Evolutionary conservation across 306 rosid genomes (phyloP).

Genomic region (Lotus japonicus): DNA sequence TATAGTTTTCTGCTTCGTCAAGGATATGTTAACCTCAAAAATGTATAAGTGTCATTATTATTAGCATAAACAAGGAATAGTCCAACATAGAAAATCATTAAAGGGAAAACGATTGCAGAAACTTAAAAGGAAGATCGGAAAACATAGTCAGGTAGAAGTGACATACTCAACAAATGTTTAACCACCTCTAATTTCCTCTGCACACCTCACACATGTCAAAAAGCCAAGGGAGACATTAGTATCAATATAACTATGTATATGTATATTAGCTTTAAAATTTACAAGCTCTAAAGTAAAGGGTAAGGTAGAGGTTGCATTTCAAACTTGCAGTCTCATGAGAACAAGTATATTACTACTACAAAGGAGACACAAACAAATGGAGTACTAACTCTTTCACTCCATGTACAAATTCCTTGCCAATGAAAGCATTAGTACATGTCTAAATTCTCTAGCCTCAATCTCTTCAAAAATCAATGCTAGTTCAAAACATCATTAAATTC

Average conservation of each 20-base stretch:
- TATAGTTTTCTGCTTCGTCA: not conserved
- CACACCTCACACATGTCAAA: conserved; percentile 10
- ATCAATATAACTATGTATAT: not conserved
- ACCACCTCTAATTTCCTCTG: not conserved
- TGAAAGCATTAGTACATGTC: conserved; percentile 19
- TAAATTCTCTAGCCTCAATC: conserved; percentile 23
- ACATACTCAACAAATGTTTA: not conserved
- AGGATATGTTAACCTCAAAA: not conserved
- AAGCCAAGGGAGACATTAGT: not conserved
- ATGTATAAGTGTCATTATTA: not conserved
- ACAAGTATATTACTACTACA: conserved; percentile 13
- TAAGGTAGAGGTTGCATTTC: conserved; percentile 8
- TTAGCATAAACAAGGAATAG: not conserved
- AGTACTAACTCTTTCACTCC: conserved; percentile 11
- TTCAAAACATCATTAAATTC: conserved; percentile 82
- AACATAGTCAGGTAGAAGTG: not conserved
- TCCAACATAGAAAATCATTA: conserved; percentile 11
- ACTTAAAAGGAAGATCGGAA: not conserved
- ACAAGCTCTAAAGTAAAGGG: conserved; percentile 1
- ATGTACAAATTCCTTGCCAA: conserved; percentile 20
- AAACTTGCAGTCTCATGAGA: conserved; percentile 6
- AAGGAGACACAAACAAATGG: not conserved
- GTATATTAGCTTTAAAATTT: conserved; percentile 2
- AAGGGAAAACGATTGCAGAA: not conserved
- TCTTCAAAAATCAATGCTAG: not conserved